Evolutionary conservation across 2,329 filamentous ascomycete species (phyloP).

Genomic region (Periconia digitata): DNA sequence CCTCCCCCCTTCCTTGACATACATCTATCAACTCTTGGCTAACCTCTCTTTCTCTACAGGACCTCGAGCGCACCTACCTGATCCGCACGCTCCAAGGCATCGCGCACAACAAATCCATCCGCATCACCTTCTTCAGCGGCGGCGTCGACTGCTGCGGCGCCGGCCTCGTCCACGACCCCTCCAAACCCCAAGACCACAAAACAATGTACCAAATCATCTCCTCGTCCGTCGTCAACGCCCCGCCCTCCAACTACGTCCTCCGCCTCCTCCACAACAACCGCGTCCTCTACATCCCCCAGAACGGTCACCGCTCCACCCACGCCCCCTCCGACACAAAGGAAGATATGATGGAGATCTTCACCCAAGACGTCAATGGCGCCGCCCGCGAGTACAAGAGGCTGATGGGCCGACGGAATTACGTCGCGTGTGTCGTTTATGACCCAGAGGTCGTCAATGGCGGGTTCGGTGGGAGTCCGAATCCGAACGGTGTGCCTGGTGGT

Average conservation of each 20-base stretch:
- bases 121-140: constrained; percentile 96
- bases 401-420: constrained; percentile 92
- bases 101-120: constrained; percentile 88
- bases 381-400: constrained; percentile 83
- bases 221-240: constrained; percentile 87
- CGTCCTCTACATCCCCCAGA: constrained; percentile 84
- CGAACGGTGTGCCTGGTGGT: constrained; percentile 65
- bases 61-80: constrained; percentile 93
- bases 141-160: constrained; percentile 90
- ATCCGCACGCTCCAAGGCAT: constrained; percentile 96
- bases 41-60: constrained; percentile 52
- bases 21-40: constrained; percentile 8
- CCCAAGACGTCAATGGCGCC: constrained; percentile 84
- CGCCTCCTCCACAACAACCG: constrained; percentile 96
- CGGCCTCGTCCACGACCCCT: constrained; percentile 89
- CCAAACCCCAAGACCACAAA: constrained; percentile 90
- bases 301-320: constrained; percentile 72
- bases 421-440: constrained; percentile 91
- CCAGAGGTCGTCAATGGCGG: constrained; percentile 68
- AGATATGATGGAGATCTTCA: constrained; percentile 99
- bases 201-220: constrained; percentile 99
- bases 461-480: constrained; percentile 42
- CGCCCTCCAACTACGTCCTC: constrained; percentile 80
- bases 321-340: constrained; percentile 90
- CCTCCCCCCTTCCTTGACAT: constrained; percentile 1